Percentiles rank a stretch among this genome's conserved stretches.
Evolutionary conservation across 768 basidiomycete species (phyloP).

Genomic region (Boletus barrowsii): DNA sequence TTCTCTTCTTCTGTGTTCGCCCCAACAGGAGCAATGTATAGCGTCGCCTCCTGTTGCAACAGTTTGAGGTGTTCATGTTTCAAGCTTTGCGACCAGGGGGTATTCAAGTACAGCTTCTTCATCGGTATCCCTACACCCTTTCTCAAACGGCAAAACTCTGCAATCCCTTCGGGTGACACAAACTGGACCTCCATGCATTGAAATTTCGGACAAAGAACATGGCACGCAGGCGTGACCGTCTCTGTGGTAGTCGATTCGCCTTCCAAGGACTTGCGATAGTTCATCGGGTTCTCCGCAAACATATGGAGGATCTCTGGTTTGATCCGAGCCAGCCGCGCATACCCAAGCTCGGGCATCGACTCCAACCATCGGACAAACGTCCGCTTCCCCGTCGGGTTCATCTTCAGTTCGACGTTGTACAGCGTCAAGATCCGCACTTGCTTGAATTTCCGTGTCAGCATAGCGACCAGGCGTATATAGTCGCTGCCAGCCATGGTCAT

Average conservation of each 20-base stretch:
- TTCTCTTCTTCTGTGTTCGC: constrained; percentile 48
- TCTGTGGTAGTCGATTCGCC: background rate
- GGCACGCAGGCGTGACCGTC: constrained; percentile 5
- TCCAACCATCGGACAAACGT: constrained; percentile 49
- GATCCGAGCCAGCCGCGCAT: constrained; percentile 48
- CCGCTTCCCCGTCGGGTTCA: constrained; percentile 21
- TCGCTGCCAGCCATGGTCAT: constrained; percentile 51
- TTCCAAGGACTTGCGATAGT: constrained; percentile 16
- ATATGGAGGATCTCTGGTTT: constrained; percentile 41
- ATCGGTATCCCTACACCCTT: constrained; percentile 42
- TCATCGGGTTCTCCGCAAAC: constrained; percentile 43
- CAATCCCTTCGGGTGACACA: constrained; percentile 31
- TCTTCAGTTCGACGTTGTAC: constrained; percentile 41
- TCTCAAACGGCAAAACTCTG: constrained; percentile 37
- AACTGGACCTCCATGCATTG: constrained; percentile 46
- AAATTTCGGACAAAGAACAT: constrained; percentile 44
- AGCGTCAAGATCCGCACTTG: constrained; percentile 53
- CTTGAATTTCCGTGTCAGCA: constrained; percentile 48
- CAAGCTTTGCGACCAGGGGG: constrained; percentile 26
- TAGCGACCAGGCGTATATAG: constrained; percentile 46
- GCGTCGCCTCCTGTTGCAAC: constrained; percentile 22
- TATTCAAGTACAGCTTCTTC: constrained; percentile 46
- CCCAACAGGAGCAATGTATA: constrained; percentile 34
- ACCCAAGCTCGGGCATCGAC: constrained; percentile 55
- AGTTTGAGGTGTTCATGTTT: constrained; percentile 21